These are phyloP conservation scores for Cryptosporidium andersoni DNA, from an alignment of 169 alveolate species.

Conservation along the genomic window DNA sequence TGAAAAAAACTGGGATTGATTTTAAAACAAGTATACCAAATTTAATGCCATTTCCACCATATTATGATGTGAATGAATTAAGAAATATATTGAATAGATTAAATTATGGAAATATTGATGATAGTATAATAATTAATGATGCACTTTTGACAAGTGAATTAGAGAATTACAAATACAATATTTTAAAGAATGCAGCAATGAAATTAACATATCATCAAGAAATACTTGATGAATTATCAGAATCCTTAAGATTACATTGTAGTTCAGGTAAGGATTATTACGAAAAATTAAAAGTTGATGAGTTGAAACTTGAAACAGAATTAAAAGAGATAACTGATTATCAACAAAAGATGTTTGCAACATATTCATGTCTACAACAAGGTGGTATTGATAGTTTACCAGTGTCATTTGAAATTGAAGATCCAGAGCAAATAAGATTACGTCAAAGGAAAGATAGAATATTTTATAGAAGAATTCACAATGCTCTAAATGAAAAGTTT, in stretches of 20 bases:
- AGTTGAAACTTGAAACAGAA: slow-evolving; percentile 41
- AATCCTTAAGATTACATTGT: slow-evolving; percentile 49
- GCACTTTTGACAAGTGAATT: slow-evolving; percentile 8
- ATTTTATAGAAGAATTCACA: slow-evolving; percentile 34
- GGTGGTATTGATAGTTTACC: slow-evolving; percentile 71
- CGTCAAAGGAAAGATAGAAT: slow-evolving; percentile 56
- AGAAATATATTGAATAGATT: slow-evolving; percentile 12
- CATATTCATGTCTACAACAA: slow-evolving; percentile 64
- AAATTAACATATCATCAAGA: slow-evolving; percentile 27
- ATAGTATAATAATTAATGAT: slow-evolving; percentile 29
- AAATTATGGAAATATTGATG: not conserved
- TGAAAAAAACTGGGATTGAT: slow-evolving; percentile 68
- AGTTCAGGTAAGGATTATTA: slow-evolving; percentile 47
- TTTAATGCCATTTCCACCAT: slow-evolving; percentile 55
- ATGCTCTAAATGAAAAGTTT: slow-evolving; percentile 27
- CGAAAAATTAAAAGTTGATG: slow-evolving; percentile 32
- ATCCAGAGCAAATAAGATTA: slow-evolving; percentile 41
- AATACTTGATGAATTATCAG: slow-evolving; percentile 54
- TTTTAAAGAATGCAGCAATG: slow-evolving; percentile 8
- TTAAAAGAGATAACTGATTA: slow-evolving; percentile 64
- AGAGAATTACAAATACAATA: slow-evolving; percentile 33
- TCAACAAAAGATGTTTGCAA: slow-evolving; percentile 71
- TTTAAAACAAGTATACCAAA: slow-evolving; percentile 27
- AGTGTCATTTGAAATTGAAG: slow-evolving; percentile 68
- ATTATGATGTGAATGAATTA: not conserved